Base-by-base conservation (phyloP, 805 yeast species). In the Monosporozyma yasuniensis region DNA sequence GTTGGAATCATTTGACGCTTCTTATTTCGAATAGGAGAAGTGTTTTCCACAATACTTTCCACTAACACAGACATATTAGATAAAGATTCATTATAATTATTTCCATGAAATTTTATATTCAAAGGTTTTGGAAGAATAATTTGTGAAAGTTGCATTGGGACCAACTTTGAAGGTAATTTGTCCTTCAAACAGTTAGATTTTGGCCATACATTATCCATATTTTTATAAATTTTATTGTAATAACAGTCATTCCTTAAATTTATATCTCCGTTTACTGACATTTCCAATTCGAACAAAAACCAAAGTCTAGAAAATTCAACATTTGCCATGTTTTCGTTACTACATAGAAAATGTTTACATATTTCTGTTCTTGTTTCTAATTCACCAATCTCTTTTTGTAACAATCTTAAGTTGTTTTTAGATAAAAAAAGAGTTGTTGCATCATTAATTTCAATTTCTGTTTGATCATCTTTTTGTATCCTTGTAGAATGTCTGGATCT, bases 271-370 rank as follows among this genome's bases (percentile, higher is more conserved):
- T 54, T 56, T 8, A 43, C 52, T 14, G 58, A 52, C 61, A 65
- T 56, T 47, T 67, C 71, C 39, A 67, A 47, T 16, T 67, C 71
- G 45, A 66, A 65, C 16, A 67, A 52, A 22, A 65, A 58, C 64
- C 66, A 63, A n/a, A 52, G 39, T 25, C 64, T 54, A 8, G 55
- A 50, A 39, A 50, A 35, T 16, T 47, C 46, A n/a, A 54, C 14
- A 7, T 45, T 25, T 10, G n/a, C 30, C 49, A 57, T 52, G 42
- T 54, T 56, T 18, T 51, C 49, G 4, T 19, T 12, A 23, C 55
- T 52, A 37, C 62, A 60, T 14, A 59, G 48, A n/a, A 42, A 52
- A 54, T 62, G 66, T 4, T 47, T 46, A 42, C 64, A 58, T 4
- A 34, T 23, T 10, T 38, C 41, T 0, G 38, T 34, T 16, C 44